Evolutionary conservation across 1,284 basidiomycete genomes (phyloP).

Genomic region (Mrakiaceae sp.): DNA sequence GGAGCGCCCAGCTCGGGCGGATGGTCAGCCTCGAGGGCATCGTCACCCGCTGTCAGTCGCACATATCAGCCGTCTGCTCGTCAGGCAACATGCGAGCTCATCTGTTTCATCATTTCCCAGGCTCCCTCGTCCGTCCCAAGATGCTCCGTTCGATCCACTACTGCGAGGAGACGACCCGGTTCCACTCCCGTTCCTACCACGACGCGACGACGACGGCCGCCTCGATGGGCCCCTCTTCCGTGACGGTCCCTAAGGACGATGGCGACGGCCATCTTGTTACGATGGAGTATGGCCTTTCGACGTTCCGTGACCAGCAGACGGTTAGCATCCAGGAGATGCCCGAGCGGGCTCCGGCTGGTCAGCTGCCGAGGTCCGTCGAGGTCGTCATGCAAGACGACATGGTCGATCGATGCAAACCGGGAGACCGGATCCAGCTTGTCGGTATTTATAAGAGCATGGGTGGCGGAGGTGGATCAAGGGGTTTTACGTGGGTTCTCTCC

Average conservation of each 20-base stretch:
- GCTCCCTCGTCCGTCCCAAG: constrained; percentile 93
- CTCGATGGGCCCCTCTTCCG: constrained; percentile 26
- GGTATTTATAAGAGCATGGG: constrained; percentile 91
- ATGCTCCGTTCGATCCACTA: constrained; percentile 96
- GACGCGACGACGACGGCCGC: constrained; percentile 81
- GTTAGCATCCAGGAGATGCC: constrained; percentile 99
- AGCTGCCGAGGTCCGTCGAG: constrained; percentile 89
- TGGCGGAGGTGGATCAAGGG: constrained; percentile 63
- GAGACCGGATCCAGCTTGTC: constrained; percentile 93
- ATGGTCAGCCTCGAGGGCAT: constrained; percentile 98
- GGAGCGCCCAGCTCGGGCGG: constrained; percentile 78
- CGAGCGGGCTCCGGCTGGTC: constrained; percentile 91
- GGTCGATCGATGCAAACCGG: constrained; percentile 94
- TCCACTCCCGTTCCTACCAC: constrained; percentile 83
- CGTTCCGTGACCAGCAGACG: constrained; percentile 92
- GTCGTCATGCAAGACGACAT: constrained; percentile 94
- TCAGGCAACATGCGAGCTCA: too few species aligned
- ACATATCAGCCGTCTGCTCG: background rate
- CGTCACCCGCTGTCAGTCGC: constrained; percentile 69
- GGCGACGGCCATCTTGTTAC: constrained; percentile 76
- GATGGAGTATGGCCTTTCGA: constrained; percentile 86
- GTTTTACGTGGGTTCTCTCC: constrained; percentile 71
- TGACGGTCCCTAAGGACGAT: constrained; percentile 80
- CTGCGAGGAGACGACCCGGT: constrained; percentile 71
- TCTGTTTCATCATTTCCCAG: constrained; percentile 24